Evolutionary conservation across 2,329 filamentous ascomycete genomes (phyloP).

Genomic region (Colletotrichum simmondsii): DNA sequence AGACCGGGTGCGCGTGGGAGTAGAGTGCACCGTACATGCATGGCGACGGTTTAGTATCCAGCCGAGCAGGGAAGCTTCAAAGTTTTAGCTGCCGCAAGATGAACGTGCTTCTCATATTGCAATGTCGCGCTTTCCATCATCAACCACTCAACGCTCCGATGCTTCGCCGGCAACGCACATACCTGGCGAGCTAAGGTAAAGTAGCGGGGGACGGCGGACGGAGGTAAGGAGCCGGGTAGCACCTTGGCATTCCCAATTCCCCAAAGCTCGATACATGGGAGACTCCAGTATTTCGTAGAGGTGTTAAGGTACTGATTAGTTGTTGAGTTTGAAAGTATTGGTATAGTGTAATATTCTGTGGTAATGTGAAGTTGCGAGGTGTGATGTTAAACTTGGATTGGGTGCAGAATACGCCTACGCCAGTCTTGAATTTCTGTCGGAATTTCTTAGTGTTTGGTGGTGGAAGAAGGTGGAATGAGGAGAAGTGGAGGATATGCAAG

Average conservation of each 20-base stretch:
- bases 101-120: not conserved
- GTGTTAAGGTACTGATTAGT: not conserved
- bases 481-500: not conserved
- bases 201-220: not conserved
- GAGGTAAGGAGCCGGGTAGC: not conserved
- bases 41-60: constrained; percentile 11
- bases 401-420: not conserved
- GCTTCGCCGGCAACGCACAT: not conserved
- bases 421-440: constrained; percentile 2
- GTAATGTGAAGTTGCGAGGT: constrained; percentile 5
- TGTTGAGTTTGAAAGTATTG: not conserved
- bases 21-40: not conserved
- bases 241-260: not conserved
- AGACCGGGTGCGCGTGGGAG: not conserved
- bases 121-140: not conserved
- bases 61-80: constrained; percentile 6
- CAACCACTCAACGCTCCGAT: not conserved
- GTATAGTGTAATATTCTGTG: not conserved
- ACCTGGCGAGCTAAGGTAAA: not conserved
- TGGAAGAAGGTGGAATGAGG: constrained; percentile 25
- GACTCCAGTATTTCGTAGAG: not conserved
- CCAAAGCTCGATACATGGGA: not conserved
- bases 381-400: constrained; percentile 3
- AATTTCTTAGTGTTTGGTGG: constrained; percentile 2
- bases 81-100: not conserved